Conservation (phyloP, 306 rosid species). For the Quercus aquifolioides region DNA sequence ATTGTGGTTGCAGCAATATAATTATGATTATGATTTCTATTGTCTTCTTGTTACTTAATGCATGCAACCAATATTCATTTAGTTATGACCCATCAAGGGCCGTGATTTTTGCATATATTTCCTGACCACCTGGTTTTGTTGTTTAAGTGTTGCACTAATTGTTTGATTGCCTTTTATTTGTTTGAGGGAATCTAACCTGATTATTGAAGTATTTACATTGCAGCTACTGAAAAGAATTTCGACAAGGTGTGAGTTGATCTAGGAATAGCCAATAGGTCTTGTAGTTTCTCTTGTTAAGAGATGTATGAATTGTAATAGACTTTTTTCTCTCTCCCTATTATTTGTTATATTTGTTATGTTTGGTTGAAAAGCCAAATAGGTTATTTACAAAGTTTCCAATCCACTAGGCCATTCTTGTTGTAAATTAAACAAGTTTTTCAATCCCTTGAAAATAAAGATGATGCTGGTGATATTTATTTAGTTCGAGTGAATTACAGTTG, state of each 20-base stretch:
- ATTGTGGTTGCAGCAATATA: slow-evolving; percentile 64
- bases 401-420: background rate
- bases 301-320: background rate
- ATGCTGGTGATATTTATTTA: background rate
- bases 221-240: slow-evolving; percentile 23
- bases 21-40: slow-evolving; percentile 44
- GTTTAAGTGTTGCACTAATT: background rate
- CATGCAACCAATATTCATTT: slow-evolving; percentile 47
- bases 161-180: background rate
- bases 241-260: background rate
- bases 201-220: slow-evolving; percentile 6
- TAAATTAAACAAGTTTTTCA: background rate
- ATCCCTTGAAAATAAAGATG: background rate
- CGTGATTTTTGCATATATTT: background rate
- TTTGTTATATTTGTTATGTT: background rate
- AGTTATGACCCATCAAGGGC: slow-evolving; percentile 36
- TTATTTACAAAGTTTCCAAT: background rate
- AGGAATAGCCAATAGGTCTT: background rate
- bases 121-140: background rate
- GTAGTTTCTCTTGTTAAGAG: background rate
- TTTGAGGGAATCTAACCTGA: background rate
- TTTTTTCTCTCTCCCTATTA: background rate
- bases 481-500: background rate
- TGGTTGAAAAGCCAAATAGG: background rate
- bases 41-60: slow-evolving; percentile 15